A percentile compares a stretch with the other conserved stretches of the same genome.
Conservation (phyloP, 257 asterid species). For the Scutellaria barbata region DNA sequence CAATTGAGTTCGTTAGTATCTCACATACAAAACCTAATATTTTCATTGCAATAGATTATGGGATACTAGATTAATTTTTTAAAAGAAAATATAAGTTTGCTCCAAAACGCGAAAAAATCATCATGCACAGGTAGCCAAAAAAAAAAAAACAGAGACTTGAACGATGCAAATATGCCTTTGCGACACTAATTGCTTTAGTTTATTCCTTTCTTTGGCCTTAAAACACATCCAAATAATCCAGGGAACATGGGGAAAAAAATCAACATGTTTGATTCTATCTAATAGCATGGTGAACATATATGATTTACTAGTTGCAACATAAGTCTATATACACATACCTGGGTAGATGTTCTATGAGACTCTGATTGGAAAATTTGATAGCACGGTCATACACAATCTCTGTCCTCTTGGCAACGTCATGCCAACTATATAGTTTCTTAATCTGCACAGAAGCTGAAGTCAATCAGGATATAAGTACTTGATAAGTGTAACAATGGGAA, state of each 20-base stretch:
- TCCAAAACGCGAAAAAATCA: neutral
- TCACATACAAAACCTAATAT: too few relatives aligned
- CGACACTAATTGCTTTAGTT: neutral
- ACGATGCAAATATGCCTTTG: neutral
- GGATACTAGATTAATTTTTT: neutral
- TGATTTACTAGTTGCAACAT: neutral
- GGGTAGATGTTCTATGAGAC: conserved; percentile 74
- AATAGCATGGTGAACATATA: neutral
- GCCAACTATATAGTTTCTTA: conserved; percentile 95
- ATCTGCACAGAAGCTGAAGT: conserved; percentile 53
- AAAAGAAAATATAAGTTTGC: neutral
- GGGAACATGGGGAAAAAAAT: neutral
- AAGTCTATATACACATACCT: conserved; percentile 50
- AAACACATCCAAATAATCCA: neutral
- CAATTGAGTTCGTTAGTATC: neutral
- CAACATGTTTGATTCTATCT: too few relatives aligned
- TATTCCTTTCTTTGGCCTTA: neutral
- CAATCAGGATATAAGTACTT: conserved; percentile 12
- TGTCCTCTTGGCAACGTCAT: conserved; percentile 90
- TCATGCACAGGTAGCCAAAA: neutral
- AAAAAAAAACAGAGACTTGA: neutral
- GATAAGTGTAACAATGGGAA: conserved; percentile 7
- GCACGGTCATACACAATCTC: conserved; percentile 89
- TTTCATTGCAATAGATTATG: neutral
- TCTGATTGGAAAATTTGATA: conserved; percentile 72